phyloP scores from a whole-genome alignment of 2,329 filamentous ascomycete species.

The Spiromastix sp. region DNA sequence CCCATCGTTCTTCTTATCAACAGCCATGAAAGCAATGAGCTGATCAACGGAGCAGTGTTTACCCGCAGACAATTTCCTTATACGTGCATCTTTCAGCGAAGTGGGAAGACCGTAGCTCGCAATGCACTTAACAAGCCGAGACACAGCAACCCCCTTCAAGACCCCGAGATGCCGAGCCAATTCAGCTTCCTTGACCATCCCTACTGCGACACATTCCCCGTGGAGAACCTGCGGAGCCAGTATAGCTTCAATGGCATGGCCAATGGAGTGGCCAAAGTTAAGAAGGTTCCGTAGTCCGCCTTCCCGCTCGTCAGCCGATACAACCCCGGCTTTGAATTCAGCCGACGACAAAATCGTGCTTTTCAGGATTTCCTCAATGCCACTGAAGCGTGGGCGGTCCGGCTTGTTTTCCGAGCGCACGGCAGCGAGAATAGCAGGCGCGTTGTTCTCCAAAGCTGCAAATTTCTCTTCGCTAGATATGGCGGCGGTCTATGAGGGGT shows the following conservation, averaged over 20 bases:
- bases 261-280: slow-evolving; percentile 97
- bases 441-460: slow-evolving; percentile 69
- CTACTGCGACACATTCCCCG: slow-evolving; percentile 90
- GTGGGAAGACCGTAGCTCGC: slow-evolving; percentile 87
- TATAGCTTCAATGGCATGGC: slow-evolving; percentile 91
- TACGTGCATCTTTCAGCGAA: slow-evolving; percentile 70
- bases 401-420: slow-evolving; percentile 52
- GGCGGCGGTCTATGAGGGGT: slow-evolving; percentile 60
- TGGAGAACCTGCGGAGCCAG: slow-evolving; percentile 91
- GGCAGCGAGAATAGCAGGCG: slow-evolving; percentile 61
- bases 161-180: slow-evolving; percentile 81
- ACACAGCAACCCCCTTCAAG: slow-evolving; percentile 75
- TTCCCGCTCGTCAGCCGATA: slow-evolving; percentile 89
- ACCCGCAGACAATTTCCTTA: slow-evolving; percentile 71
- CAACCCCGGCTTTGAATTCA: slow-evolving; percentile 87
- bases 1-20: slow-evolving; percentile 98
- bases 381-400: slow-evolving; percentile 51
- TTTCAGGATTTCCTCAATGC: slow-evolving; percentile 61
- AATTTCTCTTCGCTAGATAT: slow-evolving; percentile 93
- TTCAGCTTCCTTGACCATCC: slow-evolving; percentile 97
- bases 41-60: slow-evolving; percentile 82
- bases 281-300: slow-evolving; percentile 87
- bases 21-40: slow-evolving; percentile 83
- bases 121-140: slow-evolving; percentile 84
- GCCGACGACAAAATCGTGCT: slow-evolving; percentile 80